Conservation (phyloP, 176 grass and related monocot genomes). For the Bonia amplexicaulis region DNA sequence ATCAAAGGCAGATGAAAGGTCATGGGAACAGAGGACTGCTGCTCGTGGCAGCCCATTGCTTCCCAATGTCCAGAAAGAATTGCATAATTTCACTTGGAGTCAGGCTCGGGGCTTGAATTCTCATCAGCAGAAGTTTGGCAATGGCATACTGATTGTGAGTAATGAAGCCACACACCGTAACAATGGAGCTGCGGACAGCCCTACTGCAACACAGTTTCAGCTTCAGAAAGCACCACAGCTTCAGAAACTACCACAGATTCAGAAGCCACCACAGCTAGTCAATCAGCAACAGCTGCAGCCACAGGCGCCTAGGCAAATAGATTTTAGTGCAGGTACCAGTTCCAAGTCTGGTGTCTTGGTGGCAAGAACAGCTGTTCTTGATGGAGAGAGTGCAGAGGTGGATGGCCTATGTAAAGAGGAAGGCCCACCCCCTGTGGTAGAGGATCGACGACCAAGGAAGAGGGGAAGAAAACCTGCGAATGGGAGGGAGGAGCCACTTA, state of each 20-base stretch:
- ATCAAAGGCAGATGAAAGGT: slow-evolving; percentile 54
- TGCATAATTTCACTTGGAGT: slow-evolving; percentile 80
- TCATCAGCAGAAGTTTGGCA: slow-evolving; percentile 67
- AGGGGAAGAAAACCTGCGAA: slow-evolving; percentile 97
- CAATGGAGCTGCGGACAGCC: slow-evolving; percentile 35
- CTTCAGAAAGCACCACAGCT: slow-evolving; percentile 45
- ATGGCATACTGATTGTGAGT: slow-evolving; percentile 54
- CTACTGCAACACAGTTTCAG: slow-evolving; percentile 41
- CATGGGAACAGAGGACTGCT: slow-evolving; percentile 58
- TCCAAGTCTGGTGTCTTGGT: slow-evolving; percentile 50
- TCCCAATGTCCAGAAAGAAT: slow-evolving; percentile 60
- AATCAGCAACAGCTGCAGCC: slow-evolving; percentile 52
- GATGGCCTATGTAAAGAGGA: slow-evolving; percentile 63
- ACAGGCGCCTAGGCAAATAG: slow-evolving; percentile 68
- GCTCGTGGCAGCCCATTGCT: slow-evolving; percentile 44
- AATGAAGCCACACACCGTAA: slow-evolving; percentile 39
- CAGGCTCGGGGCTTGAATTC: slow-evolving; percentile 53
- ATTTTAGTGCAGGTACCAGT: slow-evolving; percentile 63
- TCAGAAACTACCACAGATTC: slow-evolving; percentile 44
- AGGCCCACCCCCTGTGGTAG: slow-evolving; percentile 22
- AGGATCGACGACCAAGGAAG: slow-evolving; percentile 79
- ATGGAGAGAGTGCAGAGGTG: slow-evolving; percentile 54
- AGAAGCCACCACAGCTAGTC: slow-evolving; percentile 34
- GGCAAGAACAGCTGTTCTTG: slow-evolving; percentile 42
- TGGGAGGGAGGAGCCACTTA: slow-evolving; percentile 85